Base-by-base conservation (phyloP, 1,139 yeast genomes). In the Suhomyces taliae region DNA sequence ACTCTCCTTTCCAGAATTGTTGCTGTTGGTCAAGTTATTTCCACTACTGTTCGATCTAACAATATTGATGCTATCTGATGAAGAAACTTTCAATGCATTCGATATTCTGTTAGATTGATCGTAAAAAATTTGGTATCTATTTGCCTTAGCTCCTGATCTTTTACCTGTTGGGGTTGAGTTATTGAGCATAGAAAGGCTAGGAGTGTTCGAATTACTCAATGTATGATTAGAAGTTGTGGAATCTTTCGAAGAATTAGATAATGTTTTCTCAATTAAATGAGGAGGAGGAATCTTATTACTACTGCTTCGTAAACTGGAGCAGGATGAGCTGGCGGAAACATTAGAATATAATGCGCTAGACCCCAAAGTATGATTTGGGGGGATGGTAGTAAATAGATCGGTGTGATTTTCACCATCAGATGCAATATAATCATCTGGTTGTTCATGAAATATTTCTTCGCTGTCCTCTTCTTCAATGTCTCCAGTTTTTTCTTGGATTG, bases 91-190 rank as follows among this genome's bases (percentile, higher is more conserved):
- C 55, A 78, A 60, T 1, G 81, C 81, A 57, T 70, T 74, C 2
- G 79, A 71, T 27, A 78, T 64, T 43, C 76, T 64, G 44, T 66
- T 64, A 6, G 79, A 73, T 53, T 76, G 79, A 52, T 76, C 80
- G 52, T 78, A 78, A 54, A 78, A 76, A 8, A 70, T 72, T 56
- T 78, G 81, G 52, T 78, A 79, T 42, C 82, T 59, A 39, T 70
- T 70, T 3, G 82, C 82, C 47, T 74, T 70, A n/a, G 81, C 81
- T 6, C 72, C 76, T 4, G 69, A 72, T 49, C 74, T 59, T 56
- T 61, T 71, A 2, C 62, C 57, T 14, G 59, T 51, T n/a, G 74
- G 72, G 0, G 68, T 64, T 9, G 64, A 52, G 7, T 47, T 47
- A 11, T 57, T 47, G 32, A 47, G 46, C 8, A 53, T 26, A 19